These are phyloP conservation scores for Paramecium primaurelia DNA, from an alignment of 73 alveolate species.

Conservation along the genomic window DNA sequence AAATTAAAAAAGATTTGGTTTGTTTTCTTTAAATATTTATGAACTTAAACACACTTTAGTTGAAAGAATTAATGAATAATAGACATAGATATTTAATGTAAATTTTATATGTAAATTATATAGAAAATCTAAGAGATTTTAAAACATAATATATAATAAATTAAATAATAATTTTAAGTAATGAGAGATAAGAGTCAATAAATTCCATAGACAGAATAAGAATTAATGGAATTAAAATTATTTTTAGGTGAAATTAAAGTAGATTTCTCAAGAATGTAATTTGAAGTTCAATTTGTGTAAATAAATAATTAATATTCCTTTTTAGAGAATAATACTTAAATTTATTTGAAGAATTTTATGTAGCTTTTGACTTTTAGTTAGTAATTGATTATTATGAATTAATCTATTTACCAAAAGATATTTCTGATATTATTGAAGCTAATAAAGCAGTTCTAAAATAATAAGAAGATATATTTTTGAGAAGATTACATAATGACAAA, in stretches of 20 bases:
- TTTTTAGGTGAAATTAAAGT: slow-evolving; percentile 19
- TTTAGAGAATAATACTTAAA: neutral
- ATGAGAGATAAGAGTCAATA: neutral
- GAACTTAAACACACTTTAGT: neutral
- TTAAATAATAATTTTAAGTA: neutral
- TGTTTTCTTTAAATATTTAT: neutral
- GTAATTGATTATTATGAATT: neutral
- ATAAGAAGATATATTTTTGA: neutral
- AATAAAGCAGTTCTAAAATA: neutral
- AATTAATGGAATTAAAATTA: neutral
- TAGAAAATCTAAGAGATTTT: neutral
- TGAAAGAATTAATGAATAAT: neutral
- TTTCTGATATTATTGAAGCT: neutral
- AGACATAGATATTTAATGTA: neutral
- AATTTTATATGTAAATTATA: neutral
- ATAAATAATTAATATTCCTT: neutral
- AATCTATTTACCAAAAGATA: neutral
- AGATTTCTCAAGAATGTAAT: neutral
- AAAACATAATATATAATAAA: neutral
- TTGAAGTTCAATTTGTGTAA: neutral
- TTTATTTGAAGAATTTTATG: neutral
- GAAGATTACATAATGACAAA: neutral
- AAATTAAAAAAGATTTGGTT: neutral
- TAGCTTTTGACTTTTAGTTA: neutral
- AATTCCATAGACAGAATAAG: neutral